Conservation (phyloP, 1,284 basidiomycete species). For the Pterula multifida region DNA sequence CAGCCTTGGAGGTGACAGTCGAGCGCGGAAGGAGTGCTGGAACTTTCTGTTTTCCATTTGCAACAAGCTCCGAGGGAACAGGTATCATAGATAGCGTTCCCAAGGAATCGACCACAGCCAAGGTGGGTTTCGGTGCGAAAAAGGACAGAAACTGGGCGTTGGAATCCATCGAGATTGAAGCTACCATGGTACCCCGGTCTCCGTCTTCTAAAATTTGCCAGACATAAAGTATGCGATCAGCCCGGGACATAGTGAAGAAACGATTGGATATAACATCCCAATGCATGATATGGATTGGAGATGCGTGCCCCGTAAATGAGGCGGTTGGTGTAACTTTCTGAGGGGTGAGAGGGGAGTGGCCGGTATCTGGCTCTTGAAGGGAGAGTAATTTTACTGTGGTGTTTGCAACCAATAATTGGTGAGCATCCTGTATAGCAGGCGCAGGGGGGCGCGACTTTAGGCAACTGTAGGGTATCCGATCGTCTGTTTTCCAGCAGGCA, state of each 20-base stretch:
- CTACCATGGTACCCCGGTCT: conserved; percentile 44
- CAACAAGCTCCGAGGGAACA: conserved; percentile 36
- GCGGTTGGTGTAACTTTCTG: conserved; percentile 27
- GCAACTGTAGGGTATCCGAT: conserved; percentile 43
- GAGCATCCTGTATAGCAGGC: conserved; percentile 16
- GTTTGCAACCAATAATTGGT: conserved; percentile 43
- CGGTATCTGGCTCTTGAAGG: conserved; percentile 9
- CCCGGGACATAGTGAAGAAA: conserved; percentile 64
- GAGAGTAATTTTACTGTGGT: conserved; percentile 47
- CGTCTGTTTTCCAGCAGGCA: conserved; percentile 39
- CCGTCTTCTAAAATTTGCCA: conserved; percentile 39
- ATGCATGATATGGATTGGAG: conserved; percentile 35
- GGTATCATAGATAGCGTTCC: conserved; percentile 58
- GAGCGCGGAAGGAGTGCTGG: conserved; percentile 39
- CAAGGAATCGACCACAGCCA: conserved; percentile 53
- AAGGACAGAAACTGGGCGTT: conserved; percentile 46
- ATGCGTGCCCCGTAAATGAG: conserved; percentile 56
- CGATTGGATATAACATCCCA: conserved; percentile 35
- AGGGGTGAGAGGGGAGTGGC: conserved; percentile 14
- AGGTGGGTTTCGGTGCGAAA: conserved; percentile 26
- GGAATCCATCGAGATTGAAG: conserved; percentile 58
- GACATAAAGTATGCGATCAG: conserved; percentile 64
- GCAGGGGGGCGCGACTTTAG: conserved; percentile 24
- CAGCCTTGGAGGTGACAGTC: conserved; percentile 28
- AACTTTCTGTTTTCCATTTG: conserved; percentile 27